phyloP scores from a whole-genome alignment of 192 early-diverging fungal genomes.

The Coemansia sp. region DNA sequence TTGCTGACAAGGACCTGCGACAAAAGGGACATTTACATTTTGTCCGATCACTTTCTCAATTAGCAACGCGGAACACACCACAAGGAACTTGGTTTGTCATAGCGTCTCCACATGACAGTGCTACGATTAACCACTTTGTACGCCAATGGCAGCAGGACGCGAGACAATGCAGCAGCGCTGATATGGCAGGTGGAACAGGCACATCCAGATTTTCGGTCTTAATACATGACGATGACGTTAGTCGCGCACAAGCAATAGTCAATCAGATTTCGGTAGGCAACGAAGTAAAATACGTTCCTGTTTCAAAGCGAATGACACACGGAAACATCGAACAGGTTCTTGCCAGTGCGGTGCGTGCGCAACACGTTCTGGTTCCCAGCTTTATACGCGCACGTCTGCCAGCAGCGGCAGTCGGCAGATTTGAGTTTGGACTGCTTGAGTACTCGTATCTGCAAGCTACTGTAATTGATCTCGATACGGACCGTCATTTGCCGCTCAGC shows the following conservation, averaged over 20 bases:
- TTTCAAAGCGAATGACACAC: constrained; percentile 32
- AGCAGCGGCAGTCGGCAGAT: constrained; percentile 7
- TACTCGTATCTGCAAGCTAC: constrained; percentile 40
- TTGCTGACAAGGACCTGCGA: constrained; percentile 52
- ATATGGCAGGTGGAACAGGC: constrained; percentile 38
- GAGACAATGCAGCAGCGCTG: constrained; percentile 31
- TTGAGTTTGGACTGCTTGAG: constrained; percentile 40
- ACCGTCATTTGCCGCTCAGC: constrained; percentile 47
- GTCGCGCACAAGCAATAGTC: constrained; percentile 36
- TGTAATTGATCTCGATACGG: constrained; percentile 40
- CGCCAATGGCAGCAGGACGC: constrained; percentile 47
- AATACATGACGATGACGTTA: constrained; percentile 46
- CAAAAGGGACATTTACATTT: constrained; percentile 52
- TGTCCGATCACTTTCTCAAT: constrained; percentile 34
- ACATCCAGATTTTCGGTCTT: constrained; percentile 35
- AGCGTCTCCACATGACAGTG: constrained; percentile 34
- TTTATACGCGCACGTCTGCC: constrained; percentile 32
- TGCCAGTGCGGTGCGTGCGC: constrained; percentile 24
- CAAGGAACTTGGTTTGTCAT: constrained; percentile 54
- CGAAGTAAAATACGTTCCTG: constrained; percentile 40
- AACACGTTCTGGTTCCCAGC: constrained; percentile 52
- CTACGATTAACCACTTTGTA: constrained; percentile 36
- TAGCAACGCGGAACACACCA: constrained; percentile 29
- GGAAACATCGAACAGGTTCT: constrained; percentile 41
- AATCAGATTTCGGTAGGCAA: constrained; percentile 21